Evolutionary conservation across 2,329 filamentous ascomycete genomes (phyloP).

Genomic region (Setomelanomma holmii): DNA sequence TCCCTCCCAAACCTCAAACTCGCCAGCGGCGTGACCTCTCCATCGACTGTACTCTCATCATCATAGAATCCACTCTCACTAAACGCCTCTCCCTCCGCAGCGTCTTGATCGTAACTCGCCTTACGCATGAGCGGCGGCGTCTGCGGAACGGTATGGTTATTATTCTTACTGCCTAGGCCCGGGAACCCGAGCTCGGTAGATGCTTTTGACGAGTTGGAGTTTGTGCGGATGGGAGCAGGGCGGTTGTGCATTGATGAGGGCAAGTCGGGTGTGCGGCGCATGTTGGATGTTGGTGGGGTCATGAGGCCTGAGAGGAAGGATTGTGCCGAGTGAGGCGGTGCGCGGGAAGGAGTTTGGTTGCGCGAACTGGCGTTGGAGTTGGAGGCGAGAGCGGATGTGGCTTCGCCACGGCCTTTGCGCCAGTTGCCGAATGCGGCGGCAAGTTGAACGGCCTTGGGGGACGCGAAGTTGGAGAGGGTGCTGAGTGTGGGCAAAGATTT

Average conservation of each 20-base stretch:
- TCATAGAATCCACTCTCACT: slow-evolving; percentile 58
- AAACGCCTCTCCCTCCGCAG: slow-evolving; percentile 60
- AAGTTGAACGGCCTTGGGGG: slow-evolving; percentile 84
- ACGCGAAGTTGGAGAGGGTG: slow-evolving; percentile 76
- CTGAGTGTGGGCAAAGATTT: slow-evolving; percentile 76
- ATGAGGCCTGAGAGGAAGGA: slow-evolving; percentile 79
- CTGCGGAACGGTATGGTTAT: slow-evolving; percentile 27
- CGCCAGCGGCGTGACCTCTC: slow-evolving; percentile 43
- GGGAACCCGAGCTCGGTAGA: slow-evolving; percentile 42
- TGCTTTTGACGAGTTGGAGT: slow-evolving; percentile 37
- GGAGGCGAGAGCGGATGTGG: slow-evolving; percentile 55
- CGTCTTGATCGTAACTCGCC: slow-evolving; percentile 66
- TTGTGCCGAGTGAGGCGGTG: slow-evolving; percentile 58
- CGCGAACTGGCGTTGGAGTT: slow-evolving; percentile 39
- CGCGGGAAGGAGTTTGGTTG: slow-evolving; percentile 43
- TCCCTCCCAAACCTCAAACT: slow-evolving; percentile 44
- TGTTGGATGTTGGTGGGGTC: slow-evolving; percentile 82
- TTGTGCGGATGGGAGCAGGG: slow-evolving; percentile 33
- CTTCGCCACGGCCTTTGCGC: slow-evolving; percentile 70
- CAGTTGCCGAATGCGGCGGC: slow-evolving; percentile 98
- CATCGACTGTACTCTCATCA: slow-evolving; percentile 57
- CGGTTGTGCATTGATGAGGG: slow-evolving; percentile 34
- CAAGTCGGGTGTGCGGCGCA: slow-evolving; percentile 67
- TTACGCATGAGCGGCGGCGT: slow-evolving; percentile 65
- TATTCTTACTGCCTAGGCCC: slow-evolving; percentile 33